A percentile compares a stretch with the other conserved stretches of the same genome.
Evolutionary conservation across 805 yeast genomes (phyloP).

Genomic region (fission yeast (Schizosaccharomyces pombe)): DNA sequence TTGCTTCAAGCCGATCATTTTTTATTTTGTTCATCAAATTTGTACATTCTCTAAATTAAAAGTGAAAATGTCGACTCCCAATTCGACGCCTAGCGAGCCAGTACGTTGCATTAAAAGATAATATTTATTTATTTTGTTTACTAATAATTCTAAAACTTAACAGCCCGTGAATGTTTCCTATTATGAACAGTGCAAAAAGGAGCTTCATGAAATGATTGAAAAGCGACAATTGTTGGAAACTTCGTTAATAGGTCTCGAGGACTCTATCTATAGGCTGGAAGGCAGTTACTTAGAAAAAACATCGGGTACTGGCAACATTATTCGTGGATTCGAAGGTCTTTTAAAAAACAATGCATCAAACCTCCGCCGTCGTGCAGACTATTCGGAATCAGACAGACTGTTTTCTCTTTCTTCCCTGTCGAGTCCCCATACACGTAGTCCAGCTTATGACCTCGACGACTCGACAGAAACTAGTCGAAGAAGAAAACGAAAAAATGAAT

Average conservation of each 20-base stretch:
- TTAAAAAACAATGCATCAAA: constrained; percentile 19
- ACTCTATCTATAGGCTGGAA: constrained; percentile 55
- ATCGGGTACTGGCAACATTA: constrained; percentile 46
- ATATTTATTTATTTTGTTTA: no score
- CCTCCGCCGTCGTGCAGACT: constrained; percentile 8
- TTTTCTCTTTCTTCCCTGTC: constrained; percentile 11
- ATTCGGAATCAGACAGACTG: constrained; percentile 8
- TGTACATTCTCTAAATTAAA: no score
- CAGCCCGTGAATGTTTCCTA: constrained; percentile 18
- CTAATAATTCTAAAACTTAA: no score
- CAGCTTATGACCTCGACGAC: neutral
- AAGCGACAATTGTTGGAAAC: constrained; percentile 44
- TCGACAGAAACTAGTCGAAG: constrained; percentile 8
- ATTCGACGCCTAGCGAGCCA: no score
- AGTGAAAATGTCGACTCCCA: no score
- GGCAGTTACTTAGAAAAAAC: constrained; percentile 54
- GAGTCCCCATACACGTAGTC: constrained; percentile 7
- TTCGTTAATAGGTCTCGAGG: constrained; percentile 30
- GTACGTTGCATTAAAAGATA: no score
- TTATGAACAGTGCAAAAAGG: constrained; percentile 43
- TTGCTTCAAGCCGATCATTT: no score
- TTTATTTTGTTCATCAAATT: no score
- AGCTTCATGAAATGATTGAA: constrained; percentile 37
- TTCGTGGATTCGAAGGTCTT: constrained; percentile 76
- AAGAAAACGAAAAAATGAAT: neutral